Base-by-base conservation (phyloP, 169 alveolate species). In the Theileria parva region DNA sequence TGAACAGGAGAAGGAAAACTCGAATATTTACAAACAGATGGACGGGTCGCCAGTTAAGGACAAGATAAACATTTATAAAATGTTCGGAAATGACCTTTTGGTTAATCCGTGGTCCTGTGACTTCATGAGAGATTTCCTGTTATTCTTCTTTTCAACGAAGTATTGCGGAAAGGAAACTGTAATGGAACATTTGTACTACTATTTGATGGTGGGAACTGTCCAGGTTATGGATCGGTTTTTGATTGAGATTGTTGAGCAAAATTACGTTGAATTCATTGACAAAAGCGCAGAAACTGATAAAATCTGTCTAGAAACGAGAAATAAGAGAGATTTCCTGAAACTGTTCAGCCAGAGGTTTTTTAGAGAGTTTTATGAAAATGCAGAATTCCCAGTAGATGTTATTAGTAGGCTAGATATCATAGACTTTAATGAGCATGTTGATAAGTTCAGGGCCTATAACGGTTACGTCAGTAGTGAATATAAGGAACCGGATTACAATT, bases 321-420 rank as follows among this genome's bases (percentile, higher is more conserved):
- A 53, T 69, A 73, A 48, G 57, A 30, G 79, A 19, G 61, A 83
- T n/a, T 76, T 83, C 70, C 27, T 83, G 30, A 32, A 28, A 23
- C 28, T 64, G 30, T 65, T 83, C 44, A 61, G 48, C 25, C 34
- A 51, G 44, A 76, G 73, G 27, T 83, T 73, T 55, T 39, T 83
- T 19, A 28, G n/a, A 59, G 81, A 66, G 23, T 64, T 19, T 60
- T 50, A 67, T 27, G 86, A 77, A 21, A 21, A 15, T 15, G 89
- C 83, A 19, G 89, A 77, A 30, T 17, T 76, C 0, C 85, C 85
- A 0, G 44, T 37, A 7, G 81, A 83, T 57, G 34, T 64, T 23
- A 17, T 68, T 64, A 34, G 28, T 17, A 30, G 86, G 13, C 68
- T 83, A 2, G 2, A 51, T n/a, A 68, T 81, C 79, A 27, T 61